These are phyloP conservation scores for Magnusiomyces fungicola DNA, from an alignment of 1,139 yeast species.

Conservation along the genomic window DNA sequence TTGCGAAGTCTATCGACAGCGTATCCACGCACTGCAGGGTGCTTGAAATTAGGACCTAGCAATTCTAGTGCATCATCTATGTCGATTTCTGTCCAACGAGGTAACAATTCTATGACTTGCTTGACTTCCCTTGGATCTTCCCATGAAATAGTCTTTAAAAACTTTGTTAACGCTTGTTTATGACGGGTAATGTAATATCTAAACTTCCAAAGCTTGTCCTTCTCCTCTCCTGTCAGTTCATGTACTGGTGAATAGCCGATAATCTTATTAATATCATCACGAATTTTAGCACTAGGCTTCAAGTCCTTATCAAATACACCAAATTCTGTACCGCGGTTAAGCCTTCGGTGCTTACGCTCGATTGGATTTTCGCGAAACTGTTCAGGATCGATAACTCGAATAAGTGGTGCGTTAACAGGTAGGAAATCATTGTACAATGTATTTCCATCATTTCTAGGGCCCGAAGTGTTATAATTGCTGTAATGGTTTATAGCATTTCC, in stretches of 20 bases:
- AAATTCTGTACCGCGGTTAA: constrained; percentile 76
- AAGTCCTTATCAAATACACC: constrained; percentile 73
- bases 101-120: constrained; percentile 60
- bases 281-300: constrained; percentile 78
- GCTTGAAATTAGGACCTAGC: constrained; percentile 62
- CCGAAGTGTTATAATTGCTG: background rate
- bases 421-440: constrained; percentile 14
- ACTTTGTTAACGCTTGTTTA: constrained; percentile 70
- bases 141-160: constrained; percentile 83
- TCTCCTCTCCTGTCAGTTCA: constrained; percentile 73
- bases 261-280: constrained; percentile 65
- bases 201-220: constrained; percentile 86
- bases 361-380: constrained; percentile 66
- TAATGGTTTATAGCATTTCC: constrained; percentile 4
- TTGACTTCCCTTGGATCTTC: constrained; percentile 72
- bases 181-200: constrained; percentile 77
- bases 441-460: constrained; percentile 8
- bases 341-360: constrained; percentile 74
- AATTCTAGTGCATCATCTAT: constrained; percentile 91
- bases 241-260: constrained; percentile 77
- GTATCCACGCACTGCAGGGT: constrained; percentile 57
- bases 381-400: constrained; percentile 58
- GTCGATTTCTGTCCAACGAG: constrained; percentile 67
- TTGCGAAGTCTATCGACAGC: constrained; percentile 78
- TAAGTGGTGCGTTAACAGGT: constrained; percentile 29